These are phyloP conservation scores for Tolypocladium pustulatum DNA, from an alignment of 2,329 filamentous ascomycete genomes.

Conservation along the genomic window DNA sequence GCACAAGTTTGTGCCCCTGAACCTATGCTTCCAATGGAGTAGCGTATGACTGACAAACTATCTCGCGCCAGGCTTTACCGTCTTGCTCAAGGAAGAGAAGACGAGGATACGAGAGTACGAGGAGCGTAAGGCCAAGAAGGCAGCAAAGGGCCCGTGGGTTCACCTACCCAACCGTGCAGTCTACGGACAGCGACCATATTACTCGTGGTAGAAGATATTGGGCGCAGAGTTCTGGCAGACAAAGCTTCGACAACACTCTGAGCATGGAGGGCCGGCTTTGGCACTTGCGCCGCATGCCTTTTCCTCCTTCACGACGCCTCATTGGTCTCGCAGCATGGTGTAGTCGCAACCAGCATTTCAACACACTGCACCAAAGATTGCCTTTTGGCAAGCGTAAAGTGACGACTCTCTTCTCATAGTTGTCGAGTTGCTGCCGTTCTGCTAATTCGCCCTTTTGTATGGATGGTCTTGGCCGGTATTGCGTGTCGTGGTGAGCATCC, in stretches of 20 bases:
- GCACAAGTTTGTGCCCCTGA: slow-evolving; percentile 53
- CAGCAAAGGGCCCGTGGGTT: slow-evolving; percentile 70
- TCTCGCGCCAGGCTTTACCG: slow-evolving; percentile 52
- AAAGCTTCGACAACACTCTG: neutral
- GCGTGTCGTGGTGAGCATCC: neutral
- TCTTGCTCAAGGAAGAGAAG: slow-evolving; percentile 88
- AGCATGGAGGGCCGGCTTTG: neutral
- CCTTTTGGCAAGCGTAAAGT: neutral
- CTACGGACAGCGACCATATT: slow-evolving; percentile 77
- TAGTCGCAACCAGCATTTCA: neutral
- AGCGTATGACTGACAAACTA: neutral
- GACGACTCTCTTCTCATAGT: neutral
- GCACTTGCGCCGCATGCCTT: neutral
- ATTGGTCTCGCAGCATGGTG: neutral
- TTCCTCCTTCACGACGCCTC: neutral
- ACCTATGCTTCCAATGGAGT: neutral
- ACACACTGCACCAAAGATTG: neutral
- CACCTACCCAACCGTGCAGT: slow-evolving; percentile 81
- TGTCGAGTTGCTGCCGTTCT: neutral
- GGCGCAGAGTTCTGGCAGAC: neutral
- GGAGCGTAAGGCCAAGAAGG: slow-evolving; percentile 67
- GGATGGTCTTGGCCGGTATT: neutral
- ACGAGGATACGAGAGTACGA: slow-evolving; percentile 73
- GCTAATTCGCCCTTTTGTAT: neutral
- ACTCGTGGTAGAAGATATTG: slow-evolving; percentile 60